These are phyloP conservation scores for Beta macrorhiza DNA, from an alignment of 179 eudicot genomes.

Conservation along the genomic window DNA sequence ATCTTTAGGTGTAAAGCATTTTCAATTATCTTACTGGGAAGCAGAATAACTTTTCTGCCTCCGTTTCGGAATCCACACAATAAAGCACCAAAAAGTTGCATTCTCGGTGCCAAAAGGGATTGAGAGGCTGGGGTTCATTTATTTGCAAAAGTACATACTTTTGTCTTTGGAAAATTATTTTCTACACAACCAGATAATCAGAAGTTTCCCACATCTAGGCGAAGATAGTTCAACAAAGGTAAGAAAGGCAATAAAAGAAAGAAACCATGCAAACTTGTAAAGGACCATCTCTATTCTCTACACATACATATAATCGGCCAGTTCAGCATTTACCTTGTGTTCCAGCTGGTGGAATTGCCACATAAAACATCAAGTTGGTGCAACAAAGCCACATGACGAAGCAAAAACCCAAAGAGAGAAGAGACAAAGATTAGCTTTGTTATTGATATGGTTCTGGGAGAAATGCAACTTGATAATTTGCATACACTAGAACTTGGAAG, in stretches of 20 bases:
- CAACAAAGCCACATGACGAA: constrained; percentile 23
- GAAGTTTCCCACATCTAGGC: no score
- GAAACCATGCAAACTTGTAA: background rate
- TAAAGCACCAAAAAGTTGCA: background rate
- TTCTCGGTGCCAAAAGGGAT: background rate
- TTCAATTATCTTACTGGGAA: background rate
- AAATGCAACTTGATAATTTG: background rate
- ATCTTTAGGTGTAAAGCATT: background rate
- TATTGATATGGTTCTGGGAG: background rate
- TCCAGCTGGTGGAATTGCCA: constrained; percentile 49
- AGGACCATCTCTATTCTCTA: background rate
- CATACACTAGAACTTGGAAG: background rate
- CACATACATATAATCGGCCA: background rate
- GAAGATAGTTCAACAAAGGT: background rate
- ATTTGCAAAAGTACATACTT: background rate
- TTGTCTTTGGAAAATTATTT: background rate
- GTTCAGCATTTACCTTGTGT: constrained; percentile 58
- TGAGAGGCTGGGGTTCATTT: background rate
- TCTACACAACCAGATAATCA: no score
- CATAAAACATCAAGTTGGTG: constrained; percentile 13
- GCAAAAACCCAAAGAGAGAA: constrained; percentile 17
- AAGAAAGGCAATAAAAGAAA: background rate
- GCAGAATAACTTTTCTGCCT: background rate
- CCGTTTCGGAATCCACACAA: background rate
- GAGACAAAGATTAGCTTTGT: constrained; percentile 21